phyloP scores from a whole-genome alignment of 306 rosid genomes.

The Mimosa pudica region DNA sequence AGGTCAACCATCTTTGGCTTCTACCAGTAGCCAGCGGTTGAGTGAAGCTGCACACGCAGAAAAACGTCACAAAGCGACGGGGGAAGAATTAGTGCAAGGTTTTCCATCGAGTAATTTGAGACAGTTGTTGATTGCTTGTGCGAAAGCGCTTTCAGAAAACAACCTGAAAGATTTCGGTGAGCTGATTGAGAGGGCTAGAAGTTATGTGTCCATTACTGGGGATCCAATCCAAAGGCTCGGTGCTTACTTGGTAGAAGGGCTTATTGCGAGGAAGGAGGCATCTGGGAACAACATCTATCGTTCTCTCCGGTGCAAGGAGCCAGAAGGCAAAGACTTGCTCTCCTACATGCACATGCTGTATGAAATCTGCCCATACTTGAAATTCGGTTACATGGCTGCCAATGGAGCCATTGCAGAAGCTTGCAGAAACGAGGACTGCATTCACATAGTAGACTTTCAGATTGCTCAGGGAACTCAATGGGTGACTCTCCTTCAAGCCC shows the following conservation, averaged over 20 bases:
- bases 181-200: slow-evolving; percentile 59
- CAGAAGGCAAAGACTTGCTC: slow-evolving; percentile 71
- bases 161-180: slow-evolving; percentile 46
- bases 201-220: slow-evolving; percentile 70
- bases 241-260: slow-evolving; percentile 87
- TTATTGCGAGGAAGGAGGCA: slow-evolving; percentile 78
- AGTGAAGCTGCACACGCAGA: slow-evolving; percentile 38
- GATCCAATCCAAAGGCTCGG: slow-evolving; percentile 87
- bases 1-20: slow-evolving; percentile 38
- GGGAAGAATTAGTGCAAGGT: slow-evolving; percentile 45
- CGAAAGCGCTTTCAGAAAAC: slow-evolving; percentile 68
- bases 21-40: slow-evolving; percentile 40
- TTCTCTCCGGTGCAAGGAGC: slow-evolving; percentile 74
- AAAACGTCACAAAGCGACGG: slow-evolving; percentile 57
- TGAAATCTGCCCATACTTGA: slow-evolving; percentile 86
- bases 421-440: slow-evolving; percentile 74
- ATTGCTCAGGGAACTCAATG: slow-evolving; percentile 81
- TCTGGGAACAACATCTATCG: slow-evolving; percentile 72
- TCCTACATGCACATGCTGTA: slow-evolving; percentile 74
- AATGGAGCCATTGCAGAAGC: slow-evolving; percentile 93
- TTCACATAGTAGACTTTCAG: slow-evolving; percentile 88
- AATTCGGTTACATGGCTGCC: slow-evolving; percentile 96
- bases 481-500: slow-evolving; percentile 92
- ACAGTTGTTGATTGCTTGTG: slow-evolving; percentile 70
- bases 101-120: slow-evolving; percentile 53